Base-by-base conservation (phyloP, 129 eudicot species). In the Cynara cardunculus region DNA sequence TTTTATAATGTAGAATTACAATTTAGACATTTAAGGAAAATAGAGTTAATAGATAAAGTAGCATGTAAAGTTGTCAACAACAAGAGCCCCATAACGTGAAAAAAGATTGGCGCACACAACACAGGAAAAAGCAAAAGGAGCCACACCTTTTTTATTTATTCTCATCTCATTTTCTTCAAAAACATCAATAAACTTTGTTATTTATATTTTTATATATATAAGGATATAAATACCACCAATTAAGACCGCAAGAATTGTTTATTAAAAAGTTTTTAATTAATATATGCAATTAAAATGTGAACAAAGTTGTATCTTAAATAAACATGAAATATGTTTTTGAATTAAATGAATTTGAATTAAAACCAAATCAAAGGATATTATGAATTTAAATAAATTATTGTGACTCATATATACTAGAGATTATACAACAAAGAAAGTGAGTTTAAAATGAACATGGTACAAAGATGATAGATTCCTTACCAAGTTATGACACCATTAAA, bases 71-170 rank as follows among this genome's bases (percentile, higher is more conserved):
- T 64, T 64, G 76, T 79, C 82, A 78, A 79, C 70, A 69, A 79
- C 21, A 31, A 69, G 76, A 69, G 76, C 76, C 76, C 69, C 67
- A 68, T 78, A 27, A 69, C 13, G n/a, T 5, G 67, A 46, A 78
- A 79, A 79, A 27, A 49, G 76, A 28, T 79, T 79, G 82, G 76
- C 34, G 56, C 82, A 49, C 76, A 46, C 76, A 49, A 69, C 7
- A 70, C 28, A 69, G 0, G 69, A 44, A 79, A 79, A 44, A 19
- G 8, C 13, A 21, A 2, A 28, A 19, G 39, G n/a, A 26, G 26
- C 24, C 65, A 56, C 65, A 1, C 24, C 65, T 56, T 56, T 56
- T n/a, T 56, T 14, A 46, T 46, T 46, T 46, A 46, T 46, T 46
- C n/a, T 18, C 10, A 4, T 19, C 65, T 56, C 5, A 5, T 56